phyloP scores from a whole-genome alignment of 1,284 basidiomycete genomes.

The Cryptococcus maquisensis region DNA sequence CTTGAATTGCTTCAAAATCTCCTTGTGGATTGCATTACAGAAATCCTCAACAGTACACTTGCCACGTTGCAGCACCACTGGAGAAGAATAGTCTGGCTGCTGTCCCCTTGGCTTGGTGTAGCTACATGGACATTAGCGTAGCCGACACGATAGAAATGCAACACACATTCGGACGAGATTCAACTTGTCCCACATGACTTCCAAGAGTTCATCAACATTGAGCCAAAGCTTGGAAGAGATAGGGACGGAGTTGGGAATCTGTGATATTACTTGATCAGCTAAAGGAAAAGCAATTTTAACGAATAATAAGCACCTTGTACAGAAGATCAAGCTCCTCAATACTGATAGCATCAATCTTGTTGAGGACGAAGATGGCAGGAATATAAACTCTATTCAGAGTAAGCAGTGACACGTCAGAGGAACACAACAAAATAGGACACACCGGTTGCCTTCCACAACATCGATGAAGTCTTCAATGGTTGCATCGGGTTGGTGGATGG shows the following conservation, averaged over 20 bases:
- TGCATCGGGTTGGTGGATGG: slow-evolving; percentile 88
- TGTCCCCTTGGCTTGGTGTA: slow-evolving; percentile 93
- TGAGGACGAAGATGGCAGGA: slow-evolving; percentile 74
- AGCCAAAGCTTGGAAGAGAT: slow-evolving; percentile 81
- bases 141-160: not conserved
- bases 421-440: slow-evolving; percentile 16
- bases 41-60: slow-evolving; percentile 77
- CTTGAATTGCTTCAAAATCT: slow-evolving; percentile 49
- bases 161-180: slow-evolving; percentile 76
- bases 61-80: slow-evolving; percentile 62
- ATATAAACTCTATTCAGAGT: slow-evolving; percentile 74
- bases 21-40: slow-evolving; percentile 59
- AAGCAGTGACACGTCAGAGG: not conserved
- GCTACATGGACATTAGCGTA: slow-evolving; percentile 16
- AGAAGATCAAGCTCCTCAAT: slow-evolving; percentile 97
- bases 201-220: slow-evolving; percentile 92
- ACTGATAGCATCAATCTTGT: slow-evolving; percentile 93
- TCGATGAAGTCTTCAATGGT: slow-evolving; percentile 98
- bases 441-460: slow-evolving; percentile 88
- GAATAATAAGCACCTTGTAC: slow-evolving; percentile 48
- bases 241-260: slow-evolving; percentile 91
- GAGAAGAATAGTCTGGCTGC: slow-evolving; percentile 75
- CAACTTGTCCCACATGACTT: slow-evolving; percentile 83
- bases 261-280: not conserved
- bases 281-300: not conserved